Conservation (phyloP, 192 early-diverging fungal species). For the Coemansia sp. region DNA sequence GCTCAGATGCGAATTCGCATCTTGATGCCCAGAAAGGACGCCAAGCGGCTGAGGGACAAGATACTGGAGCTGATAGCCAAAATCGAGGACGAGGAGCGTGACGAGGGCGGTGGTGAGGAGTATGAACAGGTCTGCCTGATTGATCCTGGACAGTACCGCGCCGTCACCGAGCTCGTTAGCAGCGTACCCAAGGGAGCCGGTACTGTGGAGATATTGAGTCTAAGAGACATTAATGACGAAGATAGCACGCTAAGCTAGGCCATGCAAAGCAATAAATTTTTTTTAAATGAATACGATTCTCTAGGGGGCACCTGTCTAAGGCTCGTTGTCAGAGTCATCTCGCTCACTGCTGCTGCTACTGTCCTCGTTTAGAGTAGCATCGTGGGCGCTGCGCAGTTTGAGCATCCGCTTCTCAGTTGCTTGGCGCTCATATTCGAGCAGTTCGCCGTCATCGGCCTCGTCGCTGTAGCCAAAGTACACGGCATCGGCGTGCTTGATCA, state of each 20-base stretch:
- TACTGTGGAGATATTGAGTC: constrained; percentile 82
- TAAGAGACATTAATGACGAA: constrained; percentile 70
- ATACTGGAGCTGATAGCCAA: constrained; percentile 65
- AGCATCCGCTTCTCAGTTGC: constrained; percentile 53
- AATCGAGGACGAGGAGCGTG: constrained; percentile 73
- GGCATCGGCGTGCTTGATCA: constrained; percentile 80
- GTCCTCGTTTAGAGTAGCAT: constrained; percentile 19
- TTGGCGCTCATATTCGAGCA: constrained; percentile 76
- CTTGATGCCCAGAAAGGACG: constrained; percentile 78
- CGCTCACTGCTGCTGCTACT: constrained; percentile 9
- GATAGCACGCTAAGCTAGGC: constrained; percentile 54
- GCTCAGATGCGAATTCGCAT: constrained; percentile 92
- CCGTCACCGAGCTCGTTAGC: constrained; percentile 80
- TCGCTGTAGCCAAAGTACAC: constrained; percentile 96
- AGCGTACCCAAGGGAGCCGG: constrained; percentile 84
- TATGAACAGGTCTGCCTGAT: constrained; percentile 59
- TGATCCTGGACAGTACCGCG: constrained; percentile 91
- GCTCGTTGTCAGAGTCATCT: constrained; percentile 1
- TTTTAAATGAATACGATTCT: background rate
- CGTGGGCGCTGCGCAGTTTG: constrained; percentile 28
- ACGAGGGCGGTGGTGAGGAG: constrained; percentile 18
- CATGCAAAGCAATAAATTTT: background rate
- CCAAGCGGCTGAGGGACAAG: constrained; percentile 83
- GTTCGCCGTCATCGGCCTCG: constrained; percentile 79
- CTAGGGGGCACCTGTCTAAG: background rate